A percentile compares a stretch with the other conserved stretches of the same genome.
These are phyloP conservation scores for Geum urbanum DNA, from an alignment of 306 rosid genomes.

Conservation along the genomic window DNA sequence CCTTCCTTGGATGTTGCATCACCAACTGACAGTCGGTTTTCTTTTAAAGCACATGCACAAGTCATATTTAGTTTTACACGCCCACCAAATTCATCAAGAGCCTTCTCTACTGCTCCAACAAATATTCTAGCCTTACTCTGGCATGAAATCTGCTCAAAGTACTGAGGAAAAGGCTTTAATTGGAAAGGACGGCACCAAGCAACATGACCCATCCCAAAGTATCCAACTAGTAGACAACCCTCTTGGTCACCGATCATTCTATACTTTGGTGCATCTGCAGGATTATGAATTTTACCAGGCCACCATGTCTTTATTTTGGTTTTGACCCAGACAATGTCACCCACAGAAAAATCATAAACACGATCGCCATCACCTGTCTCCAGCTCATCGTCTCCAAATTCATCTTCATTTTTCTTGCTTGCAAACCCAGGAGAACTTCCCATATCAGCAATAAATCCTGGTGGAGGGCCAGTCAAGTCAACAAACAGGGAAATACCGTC, in stretches of 20 bases:
- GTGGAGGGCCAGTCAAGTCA: conserved; percentile 32
- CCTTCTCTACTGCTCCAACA: conserved; percentile 51
- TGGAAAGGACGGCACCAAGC: conserved; percentile 36
- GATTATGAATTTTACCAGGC: conserved; percentile 46
- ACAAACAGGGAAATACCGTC: conserved; percentile 35
- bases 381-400: conserved; percentile 25
- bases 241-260: conserved; percentile 17
- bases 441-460: conserved; percentile 12
- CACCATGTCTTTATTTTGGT: conserved; percentile 54
- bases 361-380: conserved; percentile 18
- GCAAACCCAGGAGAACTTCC: conserved; percentile 18
- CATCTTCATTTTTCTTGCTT: conserved; percentile 1
- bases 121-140: conserved; percentile 40
- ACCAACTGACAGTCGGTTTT: conserved; percentile 5
- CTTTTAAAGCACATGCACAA: conserved; percentile 30
- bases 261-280: conserved; percentile 24
- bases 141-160: conserved; percentile 34
- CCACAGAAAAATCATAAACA: conserved; percentile 28
- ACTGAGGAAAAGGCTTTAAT: conserved; percentile 34
- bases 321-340: conserved; percentile 54
- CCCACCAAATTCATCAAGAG: conserved; percentile 46
- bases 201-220: conserved; percentile 40
- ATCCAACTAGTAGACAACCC: conserved; percentile 28
- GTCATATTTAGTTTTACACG: conserved; percentile 40
- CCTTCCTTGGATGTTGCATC: conserved; percentile 18